Conservation (phyloP, 2,329 filamentous ascomycete genomes). For the Stylonectria norvegica region DNA sequence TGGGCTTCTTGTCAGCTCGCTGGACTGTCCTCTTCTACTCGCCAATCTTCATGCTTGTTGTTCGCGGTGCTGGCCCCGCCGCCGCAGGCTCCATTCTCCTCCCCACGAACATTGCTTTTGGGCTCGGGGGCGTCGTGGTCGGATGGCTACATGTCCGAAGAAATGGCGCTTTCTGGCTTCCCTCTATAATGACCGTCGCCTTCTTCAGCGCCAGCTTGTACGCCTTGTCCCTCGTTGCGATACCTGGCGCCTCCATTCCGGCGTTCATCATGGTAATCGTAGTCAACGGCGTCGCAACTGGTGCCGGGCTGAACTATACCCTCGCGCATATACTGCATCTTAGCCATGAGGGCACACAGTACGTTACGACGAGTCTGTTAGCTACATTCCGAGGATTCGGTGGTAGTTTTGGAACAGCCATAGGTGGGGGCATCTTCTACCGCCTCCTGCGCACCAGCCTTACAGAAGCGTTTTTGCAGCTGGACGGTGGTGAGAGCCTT, state of each 20-base stretch:
- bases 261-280: conserved; percentile 62
- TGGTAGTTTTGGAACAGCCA: conserved; percentile 74
- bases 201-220: conserved; percentile 61
- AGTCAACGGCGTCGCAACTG: conserved; percentile 68
- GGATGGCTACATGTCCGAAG: conserved; percentile 74
- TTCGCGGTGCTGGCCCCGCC: conserved; percentile 66
- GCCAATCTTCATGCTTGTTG: conserved; percentile 74
- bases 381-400: conserved; percentile 80
- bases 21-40: conserved; percentile 81
- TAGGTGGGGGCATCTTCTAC: conserved; percentile 73
- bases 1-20: conserved; percentile 76
- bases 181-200: conserved; percentile 56
- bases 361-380: conserved; percentile 71
- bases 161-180: conserved; percentile 67
- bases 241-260: conserved; percentile 45
- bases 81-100: conserved; percentile 72
- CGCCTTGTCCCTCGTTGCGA: conserved; percentile 53
- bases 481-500: conserved; percentile 39
- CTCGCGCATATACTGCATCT: conserved; percentile 77
- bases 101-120: conserved; percentile 79
- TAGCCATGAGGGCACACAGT: conserved; percentile 62
- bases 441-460: conserved; percentile 57
- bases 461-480: conserved; percentile 50
- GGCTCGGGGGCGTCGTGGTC: conserved; percentile 66
- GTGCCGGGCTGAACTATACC: conserved; percentile 74